Evolutionary conservation across 2,329 filamentous ascomycete genomes (phyloP).

Genomic region (Clarireedia homoeocarpa): DNA sequence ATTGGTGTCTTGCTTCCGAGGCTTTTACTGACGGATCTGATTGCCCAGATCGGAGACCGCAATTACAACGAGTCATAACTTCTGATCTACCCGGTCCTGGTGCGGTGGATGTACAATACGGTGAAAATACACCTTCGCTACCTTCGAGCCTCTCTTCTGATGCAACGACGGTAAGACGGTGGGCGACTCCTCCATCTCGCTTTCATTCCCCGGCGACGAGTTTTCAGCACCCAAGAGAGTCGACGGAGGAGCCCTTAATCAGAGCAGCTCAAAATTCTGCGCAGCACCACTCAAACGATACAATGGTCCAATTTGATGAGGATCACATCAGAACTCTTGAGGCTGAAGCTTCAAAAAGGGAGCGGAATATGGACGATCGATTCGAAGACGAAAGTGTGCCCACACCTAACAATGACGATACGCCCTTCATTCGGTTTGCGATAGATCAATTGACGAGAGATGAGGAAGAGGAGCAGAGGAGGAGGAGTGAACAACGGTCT

Average conservation of each 20-base stretch:
- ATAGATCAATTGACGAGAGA: conserved; percentile 78
- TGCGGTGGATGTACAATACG: conserved; percentile 16
- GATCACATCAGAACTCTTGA: conserved; percentile 21
- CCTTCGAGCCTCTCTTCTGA: conserved; percentile 19
- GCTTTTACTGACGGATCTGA: background rate
- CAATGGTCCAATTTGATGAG: conserved; percentile 24
- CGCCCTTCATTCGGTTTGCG: conserved; percentile 82
- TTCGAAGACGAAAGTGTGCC: conserved; percentile 14
- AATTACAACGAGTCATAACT: conserved; percentile 16
- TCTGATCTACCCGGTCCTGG: conserved; percentile 16
- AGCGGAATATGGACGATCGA: conserved; percentile 15
- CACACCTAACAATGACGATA: conserved; percentile 64
- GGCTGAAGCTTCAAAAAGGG: conserved; percentile 16
- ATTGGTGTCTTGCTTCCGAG: background rate
- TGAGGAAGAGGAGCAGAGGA: conserved; percentile 45
- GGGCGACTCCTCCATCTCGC: conserved; percentile 21
- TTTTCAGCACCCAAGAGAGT: conserved; percentile 1
- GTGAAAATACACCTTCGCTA: conserved; percentile 18
- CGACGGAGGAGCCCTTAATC: conserved; percentile 9
- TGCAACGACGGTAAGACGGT: conserved; percentile 23
- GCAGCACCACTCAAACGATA: background rate
- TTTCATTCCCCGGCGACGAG: background rate
- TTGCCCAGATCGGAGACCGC: conserved; percentile 19
- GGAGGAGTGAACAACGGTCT: conserved; percentile 23
- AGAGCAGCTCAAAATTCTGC: background rate